Conservation (phyloP, 2,329 filamentous ascomycete genomes). For the Arthrobotrys entomopaga region DNA sequence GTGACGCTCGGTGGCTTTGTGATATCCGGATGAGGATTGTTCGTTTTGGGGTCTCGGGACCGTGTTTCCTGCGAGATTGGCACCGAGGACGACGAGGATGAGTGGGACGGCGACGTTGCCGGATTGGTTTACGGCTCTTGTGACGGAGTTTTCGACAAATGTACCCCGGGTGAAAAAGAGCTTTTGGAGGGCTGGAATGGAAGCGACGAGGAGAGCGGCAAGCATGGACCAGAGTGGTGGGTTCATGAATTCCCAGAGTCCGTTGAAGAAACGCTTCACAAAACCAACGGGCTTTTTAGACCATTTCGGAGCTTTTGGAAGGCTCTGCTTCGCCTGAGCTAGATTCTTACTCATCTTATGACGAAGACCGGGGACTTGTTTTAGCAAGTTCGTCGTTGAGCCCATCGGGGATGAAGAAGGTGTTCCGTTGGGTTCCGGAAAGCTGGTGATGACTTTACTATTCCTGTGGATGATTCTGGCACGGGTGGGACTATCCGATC, state of each 20-base stretch:
- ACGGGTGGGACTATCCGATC: conserved; percentile 43
- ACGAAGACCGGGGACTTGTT: conserved; percentile 36
- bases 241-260: conserved; percentile 95
- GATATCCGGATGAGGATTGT: conserved; percentile 14
- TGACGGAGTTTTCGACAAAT: conserved; percentile 92
- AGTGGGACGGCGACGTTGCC: conserved; percentile 92
- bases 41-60: conserved; percentile 71
- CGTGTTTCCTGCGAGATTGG: conserved; percentile 92
- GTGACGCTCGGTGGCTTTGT: conserved; percentile 63
- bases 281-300: conserved; percentile 42
- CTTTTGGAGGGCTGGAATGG: conserved; percentile 80
- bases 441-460: conserved; percentile 48
- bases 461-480: conserved; percentile 31
- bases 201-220: conserved; percentile 87
- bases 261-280: conserved; percentile 68
- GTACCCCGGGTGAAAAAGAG: conserved; percentile 89
- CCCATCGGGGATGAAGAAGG: conserved; percentile 29
- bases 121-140: conserved; percentile 83
- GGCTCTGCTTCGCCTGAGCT: conserved; percentile 30
- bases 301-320: conserved; percentile 41
- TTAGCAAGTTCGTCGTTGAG: conserved; percentile 43
- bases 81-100: conserved; percentile 93
- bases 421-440: conserved; percentile 33
- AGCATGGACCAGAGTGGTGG: conserved; percentile 98
- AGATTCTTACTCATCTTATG: conserved; percentile 47